These are phyloP conservation scores for Hypoxylon sp. DNA, from an alignment of 2,329 filamentous ascomycete species.

Conservation along the genomic window DNA sequence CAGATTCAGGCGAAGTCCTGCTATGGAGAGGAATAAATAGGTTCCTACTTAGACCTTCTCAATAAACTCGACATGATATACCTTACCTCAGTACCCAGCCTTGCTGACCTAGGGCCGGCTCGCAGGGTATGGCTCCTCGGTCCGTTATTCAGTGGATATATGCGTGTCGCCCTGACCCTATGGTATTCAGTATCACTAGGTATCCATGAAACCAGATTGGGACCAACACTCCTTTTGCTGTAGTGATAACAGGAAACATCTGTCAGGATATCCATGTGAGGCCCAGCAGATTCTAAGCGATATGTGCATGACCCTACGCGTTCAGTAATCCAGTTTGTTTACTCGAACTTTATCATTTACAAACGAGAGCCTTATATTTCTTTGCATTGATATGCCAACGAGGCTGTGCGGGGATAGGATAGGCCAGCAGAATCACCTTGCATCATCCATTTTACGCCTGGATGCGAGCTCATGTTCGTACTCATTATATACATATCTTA, in stretches of 20 bases:
- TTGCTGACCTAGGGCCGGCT: slow-evolving; percentile 9
- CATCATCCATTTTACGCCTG: not conserved
- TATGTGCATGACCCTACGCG: not conserved
- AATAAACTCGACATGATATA: not conserved
- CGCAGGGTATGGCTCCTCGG: not conserved
- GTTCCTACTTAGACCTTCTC: not conserved
- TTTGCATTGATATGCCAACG: not conserved
- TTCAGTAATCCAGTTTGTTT: not conserved
- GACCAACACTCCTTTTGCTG: slow-evolving; percentile 1
- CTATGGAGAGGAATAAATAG: not conserved
- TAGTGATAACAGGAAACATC: not conserved
- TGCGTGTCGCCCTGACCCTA: too few relatives aligned
- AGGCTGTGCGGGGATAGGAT: not conserved
- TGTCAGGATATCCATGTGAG: not conserved
- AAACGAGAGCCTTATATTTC: too few relatives aligned
- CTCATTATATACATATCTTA: not conserved
- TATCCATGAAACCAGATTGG: slow-evolving; percentile 6
- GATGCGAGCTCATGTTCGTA: not conserved
- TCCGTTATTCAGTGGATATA: not conserved
- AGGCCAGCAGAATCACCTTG: not conserved
- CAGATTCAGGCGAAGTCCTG: not conserved
- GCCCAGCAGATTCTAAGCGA: not conserved
- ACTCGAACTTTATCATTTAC: too few relatives aligned
- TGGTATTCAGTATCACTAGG: too few relatives aligned
- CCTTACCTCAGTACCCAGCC: not conserved